phyloP scores from a whole-genome alignment of 441 rosid genomes.

The Populus hybrid region DNA sequence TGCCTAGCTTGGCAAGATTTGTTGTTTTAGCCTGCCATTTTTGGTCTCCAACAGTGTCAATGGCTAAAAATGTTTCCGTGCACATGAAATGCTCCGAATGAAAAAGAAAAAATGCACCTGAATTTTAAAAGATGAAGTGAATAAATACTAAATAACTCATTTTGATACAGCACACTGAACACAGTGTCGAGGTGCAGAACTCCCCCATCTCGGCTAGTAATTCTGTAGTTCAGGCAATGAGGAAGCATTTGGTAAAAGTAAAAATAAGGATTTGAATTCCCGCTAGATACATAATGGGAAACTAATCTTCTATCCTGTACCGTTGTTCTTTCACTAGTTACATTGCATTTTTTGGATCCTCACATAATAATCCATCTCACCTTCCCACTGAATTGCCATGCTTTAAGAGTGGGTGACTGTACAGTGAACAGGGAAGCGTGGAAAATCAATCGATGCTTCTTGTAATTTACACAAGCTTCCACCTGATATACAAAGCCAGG shows the following conservation, averaged over 20 bases:
- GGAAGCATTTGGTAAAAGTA: conserved; percentile 10
- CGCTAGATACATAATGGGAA: conserved; percentile 25
- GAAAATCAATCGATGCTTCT: not conserved
- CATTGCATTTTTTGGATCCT: conserved; percentile 11
- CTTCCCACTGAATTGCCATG: not conserved
- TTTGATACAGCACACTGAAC: not conserved
- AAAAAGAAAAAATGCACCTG: not conserved
- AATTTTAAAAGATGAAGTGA: not conserved
- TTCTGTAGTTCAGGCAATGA: not conserved
- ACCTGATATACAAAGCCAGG: conserved; percentile 8
- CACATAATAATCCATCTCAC: not conserved
- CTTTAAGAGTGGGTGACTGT: conserved; percentile 8
- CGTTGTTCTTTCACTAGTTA: conserved; percentile 14
- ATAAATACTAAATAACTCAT: not conserved
- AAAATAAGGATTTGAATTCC: not conserved
- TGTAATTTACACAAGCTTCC: conserved; percentile 7
- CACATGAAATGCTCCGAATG: too few relatives aligned
- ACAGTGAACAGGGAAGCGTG: not conserved
- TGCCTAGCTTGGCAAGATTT: too few relatives aligned
- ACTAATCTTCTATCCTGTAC: conserved; percentile 20
- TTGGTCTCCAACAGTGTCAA: too few relatives aligned
- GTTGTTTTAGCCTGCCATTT: too few relatives aligned
- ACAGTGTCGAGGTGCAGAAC: not conserved
- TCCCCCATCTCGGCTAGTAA: not conserved
- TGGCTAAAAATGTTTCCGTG: too few relatives aligned